A percentile compares a stretch with the other conserved stretches of the same genome.
Evolutionary conservation across 2,329 filamentous ascomycete species (phyloP).

Genomic region (Blastomyces emzantsi): DNA sequence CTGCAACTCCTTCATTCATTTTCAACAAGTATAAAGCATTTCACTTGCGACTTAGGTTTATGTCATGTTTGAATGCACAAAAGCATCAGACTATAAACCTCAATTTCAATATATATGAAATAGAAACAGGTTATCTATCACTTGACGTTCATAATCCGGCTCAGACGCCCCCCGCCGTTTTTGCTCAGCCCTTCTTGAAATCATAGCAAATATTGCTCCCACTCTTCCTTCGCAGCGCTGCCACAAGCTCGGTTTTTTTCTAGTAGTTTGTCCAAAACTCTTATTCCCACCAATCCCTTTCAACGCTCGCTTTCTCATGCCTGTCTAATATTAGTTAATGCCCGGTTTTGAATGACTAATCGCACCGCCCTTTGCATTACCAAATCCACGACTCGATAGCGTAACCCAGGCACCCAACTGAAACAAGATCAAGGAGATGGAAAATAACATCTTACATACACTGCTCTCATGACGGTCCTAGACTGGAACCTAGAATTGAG

Average conservation of each 20-base stretch:
- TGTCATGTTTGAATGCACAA: too few relatives aligned
- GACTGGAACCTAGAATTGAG: background rate
- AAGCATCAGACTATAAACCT: too few relatives aligned
- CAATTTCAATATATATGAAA: too few relatives aligned
- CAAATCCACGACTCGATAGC: background rate
- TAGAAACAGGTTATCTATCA: too few relatives aligned
- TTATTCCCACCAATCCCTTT: background rate
- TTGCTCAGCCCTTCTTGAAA: background rate
- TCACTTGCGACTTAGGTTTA: too few relatives aligned
- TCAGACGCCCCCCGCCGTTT: background rate
- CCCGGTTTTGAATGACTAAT: background rate
- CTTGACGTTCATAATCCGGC: background rate
- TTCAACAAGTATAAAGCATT: too few relatives aligned
- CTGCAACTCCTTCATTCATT: too few relatives aligned
- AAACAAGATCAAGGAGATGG: background rate
- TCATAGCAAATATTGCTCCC: background rate
- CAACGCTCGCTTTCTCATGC: background rate
- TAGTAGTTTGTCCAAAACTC: background rate
- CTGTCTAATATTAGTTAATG: background rate
- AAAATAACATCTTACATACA: background rate
- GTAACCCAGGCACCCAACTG: background rate
- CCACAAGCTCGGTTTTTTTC: too few relatives aligned
- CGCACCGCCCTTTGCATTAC: background rate
- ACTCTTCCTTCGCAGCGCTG: too few relatives aligned
- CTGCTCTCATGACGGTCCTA: background rate